Base-by-base conservation (phyloP, 2,329 filamentous ascomycete species). In the Pestalotiopsis fici region DNA sequence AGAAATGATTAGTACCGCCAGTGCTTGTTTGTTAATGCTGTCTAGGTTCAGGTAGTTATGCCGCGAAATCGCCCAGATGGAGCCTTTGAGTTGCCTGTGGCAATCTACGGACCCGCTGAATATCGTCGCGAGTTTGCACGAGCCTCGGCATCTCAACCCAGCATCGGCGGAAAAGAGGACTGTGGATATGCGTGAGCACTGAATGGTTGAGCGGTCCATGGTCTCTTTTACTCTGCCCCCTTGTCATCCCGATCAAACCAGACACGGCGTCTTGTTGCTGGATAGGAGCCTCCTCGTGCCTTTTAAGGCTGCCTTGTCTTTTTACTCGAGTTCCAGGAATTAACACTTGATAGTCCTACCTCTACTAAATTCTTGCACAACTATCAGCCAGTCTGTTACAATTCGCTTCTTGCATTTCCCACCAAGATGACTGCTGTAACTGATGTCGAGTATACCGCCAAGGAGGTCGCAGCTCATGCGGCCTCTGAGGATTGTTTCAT, bases 401-500 rank as follows among this genome's bases (percentile, higher is more conserved):
- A 50, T 21, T n/a, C 21, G n/a, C 43, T 7, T n/a, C 7, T 21
- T 50, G 43, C 21, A 18, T 23, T 50, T 9, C 21, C 21, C 18
- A 21, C 18, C 39, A 67, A 61, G 11, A 73, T 72, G 70, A 61
- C 64, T 28, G 50, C 65, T 31, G 66, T 70, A 65, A 69, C 73
- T 67, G 69, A 66, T 28, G 65, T 64, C 28, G 74, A 77, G 66
- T 79, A 74, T 69, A 77, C 77, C 59, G 70, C 75, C 35, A 80
- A 79, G 66, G 79, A 86, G 59, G 79, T 90, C 31, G 83, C 83
- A 9, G 76, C 76, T 35, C 88, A 90, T 74, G 86, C 82, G 59
- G 81, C 71, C 5, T 76, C 77, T 13, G 75, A 79, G 12, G 84
- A 88, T 73, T 74, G 83, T 18, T 90, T 87, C 87, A 81, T 89